These are phyloP conservation scores for Chrysoporthe puriensis DNA, from an alignment of 2,329 filamentous ascomycete species.

Conservation along the genomic window DNA sequence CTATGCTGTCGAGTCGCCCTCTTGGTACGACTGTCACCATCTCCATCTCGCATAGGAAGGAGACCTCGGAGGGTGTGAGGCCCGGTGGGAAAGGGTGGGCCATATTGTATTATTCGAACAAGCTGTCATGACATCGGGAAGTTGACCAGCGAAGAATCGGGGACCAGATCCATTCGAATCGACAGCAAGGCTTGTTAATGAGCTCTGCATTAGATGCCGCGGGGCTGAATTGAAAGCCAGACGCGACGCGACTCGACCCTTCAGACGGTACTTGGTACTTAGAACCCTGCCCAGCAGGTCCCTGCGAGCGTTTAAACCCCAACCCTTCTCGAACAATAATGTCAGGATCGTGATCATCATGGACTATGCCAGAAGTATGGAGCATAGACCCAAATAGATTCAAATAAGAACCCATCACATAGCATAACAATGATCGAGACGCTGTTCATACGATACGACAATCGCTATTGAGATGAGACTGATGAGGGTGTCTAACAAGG, in stretches of 20 bases:
- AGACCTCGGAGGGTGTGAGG: slow-evolving; percentile 84
- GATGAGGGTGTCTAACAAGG: neutral
- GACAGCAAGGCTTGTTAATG: neutral
- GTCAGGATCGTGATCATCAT: too few species aligned
- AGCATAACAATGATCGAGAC: too few species aligned
- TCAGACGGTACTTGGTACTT: neutral
- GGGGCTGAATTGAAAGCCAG: slow-evolving; percentile 6
- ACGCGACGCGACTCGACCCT: slow-evolving; percentile 15
- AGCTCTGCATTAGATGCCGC: neutral
- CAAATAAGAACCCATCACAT: too few species aligned
- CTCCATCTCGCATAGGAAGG: slow-evolving; percentile 98
- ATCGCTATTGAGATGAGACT: neutral
- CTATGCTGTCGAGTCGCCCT: slow-evolving; percentile 83
- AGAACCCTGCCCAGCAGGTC: neutral
- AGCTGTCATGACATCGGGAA: slow-evolving; percentile 26
- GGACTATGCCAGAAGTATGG: too few species aligned
- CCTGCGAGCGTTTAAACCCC: neutral
- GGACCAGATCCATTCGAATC: neutral
- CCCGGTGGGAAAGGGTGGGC: slow-evolving; percentile 54
- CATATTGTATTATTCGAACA: slow-evolving; percentile 41
- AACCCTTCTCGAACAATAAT: neutral
- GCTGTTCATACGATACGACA: neutral
- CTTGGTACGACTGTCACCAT: slow-evolving; percentile 90
- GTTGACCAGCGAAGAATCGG: too few species aligned
- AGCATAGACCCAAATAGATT: too few species aligned